Percentiles rank a stretch among this genome's conserved stretches.
Evolutionary conservation across 345 rosid species (phyloP).

Genomic region (Populus pruinosa): DNA sequence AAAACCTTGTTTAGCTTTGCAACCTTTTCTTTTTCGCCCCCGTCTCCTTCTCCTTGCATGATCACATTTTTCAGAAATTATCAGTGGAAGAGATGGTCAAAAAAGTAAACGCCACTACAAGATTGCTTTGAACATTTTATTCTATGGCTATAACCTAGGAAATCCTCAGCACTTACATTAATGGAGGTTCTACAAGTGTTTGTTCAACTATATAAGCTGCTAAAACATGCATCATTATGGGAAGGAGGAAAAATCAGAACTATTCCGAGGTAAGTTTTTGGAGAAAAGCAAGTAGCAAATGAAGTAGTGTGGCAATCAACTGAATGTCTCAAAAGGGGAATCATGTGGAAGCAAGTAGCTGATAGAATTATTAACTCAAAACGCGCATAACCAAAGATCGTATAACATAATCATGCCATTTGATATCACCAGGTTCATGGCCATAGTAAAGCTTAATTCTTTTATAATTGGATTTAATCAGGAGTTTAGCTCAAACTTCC

Average conservation of each 20-base stretch:
- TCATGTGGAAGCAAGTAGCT: not conserved
- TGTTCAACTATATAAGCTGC: not conserved
- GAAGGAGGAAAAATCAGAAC: not conserved
- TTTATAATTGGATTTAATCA: no score
- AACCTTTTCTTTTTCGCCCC: not conserved
- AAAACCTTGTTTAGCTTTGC: not conserved
- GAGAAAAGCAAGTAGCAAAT: not conserved
- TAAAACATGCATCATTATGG: not conserved
- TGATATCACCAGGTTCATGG: no score
- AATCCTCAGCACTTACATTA: no score
- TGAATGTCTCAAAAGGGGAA: not conserved
- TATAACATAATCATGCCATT: no score
- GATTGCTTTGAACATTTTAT: not conserved
- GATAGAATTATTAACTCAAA: not conserved
- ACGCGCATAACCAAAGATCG: no score
- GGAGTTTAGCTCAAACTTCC: no score
- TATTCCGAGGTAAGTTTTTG: not conserved
- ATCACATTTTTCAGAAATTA: not conserved
- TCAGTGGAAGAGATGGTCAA: not conserved
- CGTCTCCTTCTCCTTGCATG: not conserved
- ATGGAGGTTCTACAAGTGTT: not conserved
- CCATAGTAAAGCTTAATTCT: no score
- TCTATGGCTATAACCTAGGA: no score
- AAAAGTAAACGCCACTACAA: not conserved
- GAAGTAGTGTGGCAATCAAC: not conserved